phyloP scores from a whole-genome alignment of 2,329 filamentous ascomycete genomes.

The Aureobasidium sp. region DNA sequence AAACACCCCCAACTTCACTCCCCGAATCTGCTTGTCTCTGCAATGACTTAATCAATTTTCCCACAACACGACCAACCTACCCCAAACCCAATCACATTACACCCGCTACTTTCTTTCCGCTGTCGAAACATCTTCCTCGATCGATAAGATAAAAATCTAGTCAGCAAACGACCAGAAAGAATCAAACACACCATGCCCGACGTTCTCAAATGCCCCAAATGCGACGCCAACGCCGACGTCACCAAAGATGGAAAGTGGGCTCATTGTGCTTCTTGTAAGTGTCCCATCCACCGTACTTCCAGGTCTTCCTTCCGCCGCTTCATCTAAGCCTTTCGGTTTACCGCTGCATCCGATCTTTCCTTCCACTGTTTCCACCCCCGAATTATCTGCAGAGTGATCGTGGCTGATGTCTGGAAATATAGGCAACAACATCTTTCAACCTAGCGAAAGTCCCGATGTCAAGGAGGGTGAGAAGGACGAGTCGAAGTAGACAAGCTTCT shows the following conservation, averaged over 20 bases:
- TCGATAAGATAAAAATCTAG: too few species aligned
- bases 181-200: background rate
- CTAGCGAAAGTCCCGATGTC: slow-evolving; percentile 1
- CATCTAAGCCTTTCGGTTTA: too few species aligned
- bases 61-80: too few species aligned
- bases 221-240: slow-evolving; percentile 5
- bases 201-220: slow-evolving; percentile 5
- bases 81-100: too few species aligned
- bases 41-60: too few species aligned
- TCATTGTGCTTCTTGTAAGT: slow-evolving; percentile 10
- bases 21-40: background rate
- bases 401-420: background rate
- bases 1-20: background rate
- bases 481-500: background rate
- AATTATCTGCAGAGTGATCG: too few species aligned
- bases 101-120: too few species aligned
- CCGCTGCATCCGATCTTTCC: too few species aligned
- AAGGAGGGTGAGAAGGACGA: background rate
- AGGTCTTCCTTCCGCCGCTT: too few species aligned
- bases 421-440: slow-evolving; percentile 10
- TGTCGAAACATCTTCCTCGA: too few species aligned
- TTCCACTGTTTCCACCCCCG: background rate
- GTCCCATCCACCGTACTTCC: background rate
- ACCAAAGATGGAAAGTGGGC: slow-evolving; percentile 11
- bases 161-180: too few species aligned